Percentiles rank a stretch among this genome's conserved stretches.
These are phyloP conservation scores for Kwoniella bestiolae DNA, from an alignment of 768 basidiomycete genomes.

Conservation along the genomic window DNA sequence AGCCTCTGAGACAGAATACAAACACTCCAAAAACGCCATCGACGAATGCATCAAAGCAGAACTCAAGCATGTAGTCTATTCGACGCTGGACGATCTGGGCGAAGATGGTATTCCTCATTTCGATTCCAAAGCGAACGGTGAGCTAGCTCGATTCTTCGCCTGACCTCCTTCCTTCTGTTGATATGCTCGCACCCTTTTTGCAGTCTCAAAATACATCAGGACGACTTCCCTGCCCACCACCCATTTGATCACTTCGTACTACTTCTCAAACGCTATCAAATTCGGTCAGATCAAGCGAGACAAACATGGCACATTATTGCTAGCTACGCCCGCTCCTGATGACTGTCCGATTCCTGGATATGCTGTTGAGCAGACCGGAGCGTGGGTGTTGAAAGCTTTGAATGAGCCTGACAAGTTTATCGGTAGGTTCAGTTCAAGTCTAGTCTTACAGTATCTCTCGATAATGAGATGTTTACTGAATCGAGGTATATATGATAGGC, in stretches of 20 bases:
- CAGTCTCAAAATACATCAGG: conserved; percentile 7
- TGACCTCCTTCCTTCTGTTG: neutral
- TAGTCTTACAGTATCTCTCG: neutral
- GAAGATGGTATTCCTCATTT: conserved; percentile 14
- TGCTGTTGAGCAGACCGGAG: conserved; percentile 28
- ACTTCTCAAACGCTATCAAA: conserved; percentile 9
- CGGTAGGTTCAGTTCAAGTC: conserved; percentile 8
- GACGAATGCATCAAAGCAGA: conserved; percentile 28
- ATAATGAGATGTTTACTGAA: too few species aligned
- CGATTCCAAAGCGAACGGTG: conserved; percentile 24
- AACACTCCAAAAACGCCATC: conserved; percentile 19
- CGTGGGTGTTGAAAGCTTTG: conserved; percentile 22
- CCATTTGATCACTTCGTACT: conserved; percentile 7
- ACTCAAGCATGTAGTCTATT: conserved; percentile 39
- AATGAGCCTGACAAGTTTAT: conserved; percentile 21
- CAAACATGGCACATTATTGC: neutral
- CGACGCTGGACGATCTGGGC: conserved; percentile 29
- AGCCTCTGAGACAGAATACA: neutral
- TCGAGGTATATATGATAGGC: conserved; percentile 11
- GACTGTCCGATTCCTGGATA: conserved; percentile 16
- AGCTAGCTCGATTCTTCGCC: neutral
- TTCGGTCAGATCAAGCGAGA: neutral
- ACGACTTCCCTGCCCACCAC: conserved; percentile 17
- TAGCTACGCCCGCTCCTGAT: conserved; percentile 11
- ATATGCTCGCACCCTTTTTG: too few species aligned